These are phyloP conservation scores for Lichtheimia ramosa DNA, from an alignment of 371 early-diverging fungal genomes.

Conservation along the genomic window DNA sequence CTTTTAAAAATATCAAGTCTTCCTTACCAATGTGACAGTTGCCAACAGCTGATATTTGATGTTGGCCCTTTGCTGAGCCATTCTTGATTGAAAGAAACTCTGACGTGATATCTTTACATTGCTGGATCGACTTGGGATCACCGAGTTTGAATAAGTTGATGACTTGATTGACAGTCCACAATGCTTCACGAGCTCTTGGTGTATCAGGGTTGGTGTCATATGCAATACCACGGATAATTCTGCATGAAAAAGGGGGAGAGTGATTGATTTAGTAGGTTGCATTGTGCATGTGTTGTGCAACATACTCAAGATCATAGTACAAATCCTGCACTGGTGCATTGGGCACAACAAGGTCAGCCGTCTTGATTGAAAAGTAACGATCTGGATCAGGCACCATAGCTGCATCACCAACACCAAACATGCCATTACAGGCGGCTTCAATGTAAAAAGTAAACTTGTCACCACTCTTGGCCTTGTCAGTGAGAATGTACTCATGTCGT, in stretches of 20 bases:
- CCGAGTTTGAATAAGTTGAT: slow-evolving; percentile 71
- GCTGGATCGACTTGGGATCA: slow-evolving; percentile 52
- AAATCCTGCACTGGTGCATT: slow-evolving; percentile 69
- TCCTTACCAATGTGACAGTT: slow-evolving; percentile 81
- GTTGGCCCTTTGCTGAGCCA: slow-evolving; percentile 48
- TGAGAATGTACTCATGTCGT: slow-evolving; percentile 77
- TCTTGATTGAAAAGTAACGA: slow-evolving; percentile 45
- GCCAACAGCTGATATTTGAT: slow-evolving; percentile 79
- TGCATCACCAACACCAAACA: slow-evolving; percentile 82
- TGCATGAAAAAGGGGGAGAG: slow-evolving; percentile 31
- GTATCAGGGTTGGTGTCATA: slow-evolving; percentile 71
- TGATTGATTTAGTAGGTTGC: no score
- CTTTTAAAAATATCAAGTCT: neutral
- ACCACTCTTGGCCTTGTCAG: slow-evolving; percentile 60
- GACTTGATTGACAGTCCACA: slow-evolving; percentile 78
- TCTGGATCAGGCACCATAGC: slow-evolving; percentile 76
- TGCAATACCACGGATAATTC: slow-evolving; percentile 73
- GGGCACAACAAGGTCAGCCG: slow-evolving; percentile 72
- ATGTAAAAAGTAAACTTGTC: slow-evolving; percentile 74
- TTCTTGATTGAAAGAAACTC: slow-evolving; percentile 64
- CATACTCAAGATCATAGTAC: slow-evolving; percentile 62
- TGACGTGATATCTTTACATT: slow-evolving; percentile 56
- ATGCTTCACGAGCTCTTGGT: slow-evolving; percentile 64
- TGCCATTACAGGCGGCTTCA: slow-evolving; percentile 92
- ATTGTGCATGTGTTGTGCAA: neutral